Conservation (phyloP, 1,284 basidiomycete genomes). For the Cystobasidium sp. region DNA sequence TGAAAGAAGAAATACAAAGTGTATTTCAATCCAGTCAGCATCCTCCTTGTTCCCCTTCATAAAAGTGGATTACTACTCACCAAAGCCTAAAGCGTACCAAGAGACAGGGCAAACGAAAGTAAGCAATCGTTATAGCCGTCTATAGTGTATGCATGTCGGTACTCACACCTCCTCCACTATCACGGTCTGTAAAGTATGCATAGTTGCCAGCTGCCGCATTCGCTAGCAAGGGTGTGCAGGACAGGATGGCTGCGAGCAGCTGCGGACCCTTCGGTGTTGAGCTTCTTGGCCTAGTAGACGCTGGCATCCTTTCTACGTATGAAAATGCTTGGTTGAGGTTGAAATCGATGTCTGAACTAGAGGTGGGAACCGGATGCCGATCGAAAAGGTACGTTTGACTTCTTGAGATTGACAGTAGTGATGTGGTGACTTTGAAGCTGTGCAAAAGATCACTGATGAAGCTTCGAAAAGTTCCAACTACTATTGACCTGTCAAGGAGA, state of each 20-base stretch:
- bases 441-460: neutral
- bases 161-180: conserved; percentile 25
- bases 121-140: neutral
- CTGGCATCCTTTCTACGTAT: neutral
- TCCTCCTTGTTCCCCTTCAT: neutral
- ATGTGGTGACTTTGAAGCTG: too few species aligned
- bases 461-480: neutral
- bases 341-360: neutral
- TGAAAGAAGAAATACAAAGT: neutral
- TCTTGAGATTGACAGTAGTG: too few species aligned
- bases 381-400: too few species aligned
- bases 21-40: neutral
- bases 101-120: neutral
- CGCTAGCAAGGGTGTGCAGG: neutral
- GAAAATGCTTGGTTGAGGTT: neutral
- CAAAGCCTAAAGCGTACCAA: neutral
- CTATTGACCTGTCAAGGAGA: too few species aligned
- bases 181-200: conserved; percentile 11
- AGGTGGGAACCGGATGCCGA: neutral
- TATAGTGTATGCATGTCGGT: neutral
- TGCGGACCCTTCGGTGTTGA: neutral
- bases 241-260: neutral
- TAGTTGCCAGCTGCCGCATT: conserved; percentile 6
- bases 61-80: neutral
- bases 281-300: neutral